Conservation (phyloP, 495 filamentous ascomycete genomes). For the Neurospora intermedia region DNA sequence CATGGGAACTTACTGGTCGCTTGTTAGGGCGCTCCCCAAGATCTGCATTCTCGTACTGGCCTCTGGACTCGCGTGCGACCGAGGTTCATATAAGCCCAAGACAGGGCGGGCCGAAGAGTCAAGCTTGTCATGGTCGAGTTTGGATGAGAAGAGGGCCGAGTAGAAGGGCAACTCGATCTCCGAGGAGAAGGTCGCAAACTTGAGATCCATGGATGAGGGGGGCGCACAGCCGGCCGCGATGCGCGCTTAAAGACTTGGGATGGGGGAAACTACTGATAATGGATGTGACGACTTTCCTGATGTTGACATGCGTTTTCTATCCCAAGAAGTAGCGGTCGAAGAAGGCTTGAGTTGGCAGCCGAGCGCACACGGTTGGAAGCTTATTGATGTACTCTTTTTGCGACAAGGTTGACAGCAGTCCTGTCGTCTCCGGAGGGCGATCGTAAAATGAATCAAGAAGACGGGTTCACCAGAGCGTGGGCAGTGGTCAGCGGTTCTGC, state of each 20-base stretch:
- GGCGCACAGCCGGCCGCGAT: neutral
- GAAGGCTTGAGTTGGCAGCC: neutral
- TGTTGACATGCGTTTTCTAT: neutral
- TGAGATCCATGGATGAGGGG: conserved; percentile 22
- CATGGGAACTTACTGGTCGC: conserved; percentile 54
- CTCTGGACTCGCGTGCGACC: conserved; percentile 52
- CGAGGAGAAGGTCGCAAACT: conserved; percentile 78
- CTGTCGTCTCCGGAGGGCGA: neutral
- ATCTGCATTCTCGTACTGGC: conserved; percentile 78
- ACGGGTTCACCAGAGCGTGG: neutral
- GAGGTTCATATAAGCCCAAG: conserved; percentile 83
- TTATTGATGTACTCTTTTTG: neutral
- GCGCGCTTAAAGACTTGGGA: neutral
- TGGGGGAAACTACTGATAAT: neutral
- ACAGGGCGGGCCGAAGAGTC: conserved; percentile 81
- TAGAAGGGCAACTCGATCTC: conserved; percentile 96
- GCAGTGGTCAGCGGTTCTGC: conserved; percentile 2
- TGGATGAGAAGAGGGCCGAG: conserved; percentile 71
- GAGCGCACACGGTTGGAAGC: neutral
- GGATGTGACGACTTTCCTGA: neutral
- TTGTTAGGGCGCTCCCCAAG: conserved; percentile 72
- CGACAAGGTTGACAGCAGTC: neutral
- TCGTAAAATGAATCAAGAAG: neutral
- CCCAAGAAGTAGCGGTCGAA: neutral
- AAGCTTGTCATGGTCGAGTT: conserved; percentile 94